A percentile compares a stretch with the other conserved stretches of the same genome.
Evolutionary conservation across 2,329 filamentous ascomycete genomes (phyloP).

Genomic region (Nemania sp.): DNA sequence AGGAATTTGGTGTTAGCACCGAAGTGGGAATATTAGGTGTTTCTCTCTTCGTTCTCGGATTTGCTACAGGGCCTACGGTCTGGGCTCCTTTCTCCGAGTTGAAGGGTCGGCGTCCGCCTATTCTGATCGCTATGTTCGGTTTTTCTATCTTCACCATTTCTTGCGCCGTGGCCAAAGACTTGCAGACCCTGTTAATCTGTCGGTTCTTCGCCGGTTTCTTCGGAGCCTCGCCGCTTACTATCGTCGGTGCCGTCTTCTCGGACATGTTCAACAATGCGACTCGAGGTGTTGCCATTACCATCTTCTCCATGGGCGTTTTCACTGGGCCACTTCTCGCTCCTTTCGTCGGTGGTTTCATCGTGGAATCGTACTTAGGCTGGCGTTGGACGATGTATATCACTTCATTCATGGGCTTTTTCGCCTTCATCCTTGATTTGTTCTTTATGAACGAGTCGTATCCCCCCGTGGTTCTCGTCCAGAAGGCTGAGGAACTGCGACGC

Average conservation of each 20-base stretch:
- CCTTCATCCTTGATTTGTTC: slow-evolving; percentile 69
- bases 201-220: slow-evolving; percentile 81
- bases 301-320: slow-evolving; percentile 73
- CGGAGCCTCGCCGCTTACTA: slow-evolving; percentile 74
- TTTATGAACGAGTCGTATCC: slow-evolving; percentile 78
- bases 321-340: slow-evolving; percentile 75
- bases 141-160: slow-evolving; percentile 77
- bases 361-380: slow-evolving; percentile 73
- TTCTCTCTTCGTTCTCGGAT: slow-evolving; percentile 77
- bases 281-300: slow-evolving; percentile 68
- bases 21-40: slow-evolving; percentile 75
- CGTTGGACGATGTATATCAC: slow-evolving; percentile 77
- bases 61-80: slow-evolving; percentile 71
- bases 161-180: slow-evolving; percentile 73
- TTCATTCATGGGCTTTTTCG: slow-evolving; percentile 71
- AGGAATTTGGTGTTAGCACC: slow-evolving; percentile 68
- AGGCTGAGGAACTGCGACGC: slow-evolving; percentile 71
- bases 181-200: slow-evolving; percentile 76
- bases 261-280: slow-evolving; percentile 77
- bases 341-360: slow-evolving; percentile 76
- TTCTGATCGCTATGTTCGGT: slow-evolving; percentile 72
- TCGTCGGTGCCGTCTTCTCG: slow-evolving; percentile 77
- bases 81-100: slow-evolving; percentile 81
- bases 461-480: slow-evolving; percentile 71
- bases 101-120: slow-evolving; percentile 72